These are phyloP conservation scores for Hypocrella siamensis DNA, from an alignment of 2,329 filamentous ascomycete species.

Conservation along the genomic window DNA sequence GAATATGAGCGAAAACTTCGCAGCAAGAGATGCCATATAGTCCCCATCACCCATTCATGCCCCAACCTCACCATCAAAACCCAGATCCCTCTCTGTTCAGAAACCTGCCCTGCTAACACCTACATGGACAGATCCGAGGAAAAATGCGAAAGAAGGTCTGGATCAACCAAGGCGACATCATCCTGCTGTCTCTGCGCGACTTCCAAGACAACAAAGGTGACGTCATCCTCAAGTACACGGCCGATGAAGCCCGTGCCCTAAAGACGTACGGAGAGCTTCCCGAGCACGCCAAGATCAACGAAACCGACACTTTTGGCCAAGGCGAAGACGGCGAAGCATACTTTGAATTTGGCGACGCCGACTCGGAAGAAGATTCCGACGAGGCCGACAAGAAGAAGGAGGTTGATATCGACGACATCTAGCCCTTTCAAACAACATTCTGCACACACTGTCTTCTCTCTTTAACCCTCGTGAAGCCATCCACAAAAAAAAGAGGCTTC, in stretches of 20 bases:
- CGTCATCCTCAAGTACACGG: conserved; percentile 90
- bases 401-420: conserved; percentile 93
- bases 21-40: no score
- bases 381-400: conserved; percentile 52
- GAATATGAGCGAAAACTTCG: no score
- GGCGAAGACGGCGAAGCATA: conserved; percentile 90
- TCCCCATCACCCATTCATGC: no score
- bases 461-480: conserved; percentile 24
- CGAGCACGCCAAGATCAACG: conserved; percentile 98
- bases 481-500: not conserved
- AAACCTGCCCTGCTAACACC: no score
- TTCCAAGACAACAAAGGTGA: conserved; percentile 95
- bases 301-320: conserved; percentile 88
- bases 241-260: conserved; percentile 86
- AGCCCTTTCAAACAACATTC: conserved; percentile 15
- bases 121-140: conserved; percentile 44
- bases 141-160: conserved; percentile 99
- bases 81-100: no score
- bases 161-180: conserved; percentile 98
- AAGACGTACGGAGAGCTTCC: conserved; percentile 97
- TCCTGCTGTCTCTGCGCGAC: conserved; percentile 73
- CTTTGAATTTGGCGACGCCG: conserved; percentile 98
- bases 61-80: no score
- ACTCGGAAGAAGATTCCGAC: conserved; percentile 39
- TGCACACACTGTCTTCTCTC: conserved; percentile 51